Percentiles rank a stretch among this genome's conserved stretches.
Conservation (phyloP, 2,329 filamentous ascomycete species). For the Nothopassalora personata region DNA sequence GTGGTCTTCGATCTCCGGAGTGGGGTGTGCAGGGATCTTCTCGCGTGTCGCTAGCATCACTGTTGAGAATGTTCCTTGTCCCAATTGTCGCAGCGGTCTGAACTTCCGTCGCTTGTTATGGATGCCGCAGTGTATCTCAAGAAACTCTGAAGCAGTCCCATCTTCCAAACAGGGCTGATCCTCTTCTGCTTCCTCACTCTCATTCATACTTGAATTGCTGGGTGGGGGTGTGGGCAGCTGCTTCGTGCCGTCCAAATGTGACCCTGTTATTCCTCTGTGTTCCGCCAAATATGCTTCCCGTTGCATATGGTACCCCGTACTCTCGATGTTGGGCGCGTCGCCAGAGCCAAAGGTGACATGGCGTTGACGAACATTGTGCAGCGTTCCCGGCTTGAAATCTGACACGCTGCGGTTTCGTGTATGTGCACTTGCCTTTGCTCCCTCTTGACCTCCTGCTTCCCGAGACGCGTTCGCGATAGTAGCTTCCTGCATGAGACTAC, state of each 20-base stretch:
- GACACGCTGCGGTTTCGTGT: conserved; percentile 76
- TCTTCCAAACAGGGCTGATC: conserved; percentile 34
- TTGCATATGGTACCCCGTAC: conserved; percentile 52
- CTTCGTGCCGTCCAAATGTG: conserved; percentile 16
- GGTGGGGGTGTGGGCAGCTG: conserved; percentile 69
- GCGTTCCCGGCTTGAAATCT: conserved; percentile 74
- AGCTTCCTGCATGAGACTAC: conserved; percentile 40
- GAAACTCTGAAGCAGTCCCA: conserved; percentile 36
- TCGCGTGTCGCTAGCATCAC: conserved; percentile 87
- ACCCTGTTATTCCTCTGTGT: conserved; percentile 60
- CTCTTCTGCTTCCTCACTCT: conserved; percentile 50
- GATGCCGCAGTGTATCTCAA: conserved; percentile 48
- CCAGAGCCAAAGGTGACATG: conserved; percentile 64
- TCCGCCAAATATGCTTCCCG: conserved; percentile 78
- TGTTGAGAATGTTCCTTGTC: conserved; percentile 91
- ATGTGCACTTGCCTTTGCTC: conserved; percentile 32
- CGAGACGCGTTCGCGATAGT: conserved; percentile 23
- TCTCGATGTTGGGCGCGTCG: conserved; percentile 46
- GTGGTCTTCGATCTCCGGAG: conserved; percentile 41
- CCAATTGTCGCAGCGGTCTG: conserved; percentile 72
- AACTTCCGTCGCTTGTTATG: conserved; percentile 74
- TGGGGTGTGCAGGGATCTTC: conserved; percentile 39
- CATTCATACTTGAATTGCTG: conserved; percentile 57
- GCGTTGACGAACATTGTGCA: conserved; percentile 61
- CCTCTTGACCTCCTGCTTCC: conserved; percentile 22